Percentiles rank a stretch among this genome's conserved stretches.
phyloP scores from a whole-genome alignment of 257 asterid genomes.

The Handroanthus guayacan region DNA sequence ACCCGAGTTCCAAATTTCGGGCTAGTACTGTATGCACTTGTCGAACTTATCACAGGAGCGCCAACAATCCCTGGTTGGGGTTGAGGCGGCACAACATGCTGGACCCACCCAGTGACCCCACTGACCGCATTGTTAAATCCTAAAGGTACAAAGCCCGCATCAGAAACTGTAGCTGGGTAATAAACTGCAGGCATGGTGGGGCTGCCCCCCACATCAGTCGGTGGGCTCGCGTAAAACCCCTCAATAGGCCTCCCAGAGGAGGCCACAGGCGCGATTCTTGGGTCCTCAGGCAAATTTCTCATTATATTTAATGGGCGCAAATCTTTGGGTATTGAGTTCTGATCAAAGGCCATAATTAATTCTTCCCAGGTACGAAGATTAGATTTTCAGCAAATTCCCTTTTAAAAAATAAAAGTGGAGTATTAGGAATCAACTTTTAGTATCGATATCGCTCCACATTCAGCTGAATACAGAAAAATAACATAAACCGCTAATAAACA shows the following conservation, averaged over 20 bases:
- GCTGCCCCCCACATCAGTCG: conserved; percentile 55
- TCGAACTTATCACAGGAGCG: conserved; percentile 46
- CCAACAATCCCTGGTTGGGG: conserved; percentile 46
- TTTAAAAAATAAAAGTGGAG: neutral
- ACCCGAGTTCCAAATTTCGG: conserved; percentile 43
- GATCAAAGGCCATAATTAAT: conserved; percentile 78
- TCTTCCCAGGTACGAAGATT: conserved; percentile 25
- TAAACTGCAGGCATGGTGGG: conserved; percentile 64
- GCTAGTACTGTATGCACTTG: conserved; percentile 44
- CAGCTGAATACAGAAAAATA: conserved; percentile 35
- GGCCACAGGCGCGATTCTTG: conserved; percentile 64
- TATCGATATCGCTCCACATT: conserved; percentile 21
- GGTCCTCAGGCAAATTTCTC: conserved; percentile 65
- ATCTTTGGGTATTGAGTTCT: conserved; percentile 72
- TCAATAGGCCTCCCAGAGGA: conserved; percentile 67
- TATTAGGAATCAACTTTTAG: conserved; percentile 29
- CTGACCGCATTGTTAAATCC: conserved; percentile 57
- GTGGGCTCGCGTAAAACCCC: conserved; percentile 63
- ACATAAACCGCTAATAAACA: conserved; percentile 13
- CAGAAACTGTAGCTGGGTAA: conserved; percentile 60
- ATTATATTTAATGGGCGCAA: conserved; percentile 76
- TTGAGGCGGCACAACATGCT: conserved; percentile 58
- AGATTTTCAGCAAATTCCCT: conserved; percentile 36
- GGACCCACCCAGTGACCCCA: conserved; percentile 73
- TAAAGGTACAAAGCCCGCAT: conserved; percentile 59